Base-by-base conservation (phyloP, 495 filamentous ascomycete genomes). In the Talaromyces ruber region DNA sequence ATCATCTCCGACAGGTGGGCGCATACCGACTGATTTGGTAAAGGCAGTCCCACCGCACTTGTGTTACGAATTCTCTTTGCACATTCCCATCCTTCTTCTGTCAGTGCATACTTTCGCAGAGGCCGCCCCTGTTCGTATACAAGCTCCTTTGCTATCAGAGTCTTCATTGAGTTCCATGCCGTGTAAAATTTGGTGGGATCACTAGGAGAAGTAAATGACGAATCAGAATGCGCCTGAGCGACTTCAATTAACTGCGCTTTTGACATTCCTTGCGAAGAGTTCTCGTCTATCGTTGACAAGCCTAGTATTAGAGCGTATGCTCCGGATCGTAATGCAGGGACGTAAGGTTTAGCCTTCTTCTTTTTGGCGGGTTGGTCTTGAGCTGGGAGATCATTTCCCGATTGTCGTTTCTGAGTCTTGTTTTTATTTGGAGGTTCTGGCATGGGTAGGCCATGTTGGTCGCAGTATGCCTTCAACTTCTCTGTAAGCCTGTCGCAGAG, bases 121-220 rank as follows among this genome's bases (percentile, higher is more conserved):
- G 90, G 90, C 28, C 86, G 79, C 1, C 89, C 88, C 43, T 83
- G 82, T 58, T 88, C 84, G 62, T 86, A 87, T 0, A 93, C 89
- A 9, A 92, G 76, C 47, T 92, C 89, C 71, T 93, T 92, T 28
- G 85, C 76, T 2, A 86, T 65, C 28, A 94, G 74, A 0, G 86
- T 89, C 66, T 90, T 92, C 84, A 95, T 95, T 0, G 89, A 90
- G 67, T 81, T 87, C 91, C 91, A 95, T 0, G 90, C 91, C 2
- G 90, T 94, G 64, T 90, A 91, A 67, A 81, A 89, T 65, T 84
- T 88, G 5, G 76, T 86, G 3, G 87, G 75, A 57, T 92, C 86
- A 9, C 75, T 73, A 6, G 89, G 87, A 1, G 82, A 84, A 0
- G 83, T 88, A 67, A 92, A 93, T 0, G 88, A 92, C 5, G 86